phyloP scores from a whole-genome alignment of 2,329 filamentous ascomycete species.

The Neonectria sp. region DNA sequence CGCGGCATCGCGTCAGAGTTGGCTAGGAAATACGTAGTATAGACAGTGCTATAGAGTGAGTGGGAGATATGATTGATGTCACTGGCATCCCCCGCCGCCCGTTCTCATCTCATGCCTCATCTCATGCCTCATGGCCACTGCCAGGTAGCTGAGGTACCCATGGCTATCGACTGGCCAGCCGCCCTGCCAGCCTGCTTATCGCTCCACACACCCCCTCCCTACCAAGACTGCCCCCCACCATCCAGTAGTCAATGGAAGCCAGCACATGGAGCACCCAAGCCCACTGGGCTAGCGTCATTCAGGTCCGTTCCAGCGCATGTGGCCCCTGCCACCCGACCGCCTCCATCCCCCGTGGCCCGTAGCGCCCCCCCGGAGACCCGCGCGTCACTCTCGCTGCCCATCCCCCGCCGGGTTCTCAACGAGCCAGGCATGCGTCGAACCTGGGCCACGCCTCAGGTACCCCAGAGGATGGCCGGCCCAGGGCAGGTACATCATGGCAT shows the following conservation, averaged over 20 bases:
- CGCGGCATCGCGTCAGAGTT: not conserved
- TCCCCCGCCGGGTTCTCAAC: constrained; percentile 11
- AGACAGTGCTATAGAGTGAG: not conserved
- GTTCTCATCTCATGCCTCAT: constrained; percentile 18
- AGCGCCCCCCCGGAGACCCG: constrained; percentile 32
- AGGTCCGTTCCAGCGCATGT: constrained; percentile 35
- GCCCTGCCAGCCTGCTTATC: constrained; percentile 27
- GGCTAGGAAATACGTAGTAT: not conserved
- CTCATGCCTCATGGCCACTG: constrained; percentile 20
- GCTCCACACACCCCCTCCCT: constrained; percentile 22
- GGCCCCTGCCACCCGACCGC: constrained; percentile 28
- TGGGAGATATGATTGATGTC: constrained; percentile 15
- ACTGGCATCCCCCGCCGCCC: constrained; percentile 14
- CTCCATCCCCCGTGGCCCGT: constrained; percentile 16
- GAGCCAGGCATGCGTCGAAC: not conserved
- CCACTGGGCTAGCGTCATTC: constrained; percentile 34
- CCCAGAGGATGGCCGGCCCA: not conserved
- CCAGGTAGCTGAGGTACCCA: constrained; percentile 24
- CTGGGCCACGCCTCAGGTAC: constrained; percentile 19
- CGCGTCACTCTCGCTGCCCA: constrained; percentile 24
- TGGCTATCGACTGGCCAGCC: constrained; percentile 32
- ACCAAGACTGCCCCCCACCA: constrained; percentile 24
- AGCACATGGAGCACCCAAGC: constrained; percentile 7
- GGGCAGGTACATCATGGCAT: constrained; percentile 23
- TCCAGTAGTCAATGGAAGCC: not conserved